These are phyloP conservation scores for Colletotrichum sublineola DNA, from an alignment of 2,329 filamentous ascomycete genomes.

Conservation along the genomic window DNA sequence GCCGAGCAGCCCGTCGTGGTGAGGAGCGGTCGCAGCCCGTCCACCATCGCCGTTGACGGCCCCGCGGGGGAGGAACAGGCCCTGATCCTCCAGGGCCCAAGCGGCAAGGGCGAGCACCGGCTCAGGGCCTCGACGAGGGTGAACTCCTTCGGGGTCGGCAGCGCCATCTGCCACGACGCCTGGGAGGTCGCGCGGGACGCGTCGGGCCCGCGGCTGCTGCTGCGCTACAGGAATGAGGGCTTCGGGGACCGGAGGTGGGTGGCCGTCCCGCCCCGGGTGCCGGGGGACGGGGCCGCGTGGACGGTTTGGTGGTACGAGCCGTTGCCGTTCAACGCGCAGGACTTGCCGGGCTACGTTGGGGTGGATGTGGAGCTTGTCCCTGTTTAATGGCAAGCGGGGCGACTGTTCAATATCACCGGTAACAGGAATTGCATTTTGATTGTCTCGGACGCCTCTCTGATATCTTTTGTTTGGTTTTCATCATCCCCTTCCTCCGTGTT, in stretches of 20 bases:
- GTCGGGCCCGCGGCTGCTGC: not conserved
- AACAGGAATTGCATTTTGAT: not conserved
- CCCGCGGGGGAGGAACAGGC: not conserved
- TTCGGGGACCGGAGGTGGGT: slow-evolving; percentile 1
- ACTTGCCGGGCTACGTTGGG: not conserved
- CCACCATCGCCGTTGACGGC: not conserved
- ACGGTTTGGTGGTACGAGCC: slow-evolving; percentile 13
- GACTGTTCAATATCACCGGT: not conserved
- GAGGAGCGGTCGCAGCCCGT: not conserved
- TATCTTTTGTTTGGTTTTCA: not conserved
- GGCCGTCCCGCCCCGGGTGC: not conserved
- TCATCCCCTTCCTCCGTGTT: not conserved
- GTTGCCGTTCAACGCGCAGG: not conserved
- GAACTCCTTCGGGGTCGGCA: not conserved
- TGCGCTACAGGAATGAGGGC: slow-evolving; percentile 2
- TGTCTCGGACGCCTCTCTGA: not conserved
- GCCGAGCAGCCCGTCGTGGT: not conserved
- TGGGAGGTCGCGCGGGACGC: slow-evolving; percentile 3
- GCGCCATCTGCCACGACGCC: slow-evolving; percentile 5
- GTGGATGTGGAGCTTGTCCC: slow-evolving; percentile 3
- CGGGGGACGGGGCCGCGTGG: not conserved
- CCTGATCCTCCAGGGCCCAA: slow-evolving; percentile 3
- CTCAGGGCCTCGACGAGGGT: not conserved
- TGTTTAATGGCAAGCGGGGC: not conserved
- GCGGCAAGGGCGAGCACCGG: slow-evolving; percentile 14